Evolutionary conservation across 2,329 filamentous ascomycete species (phyloP).

Genomic region (Colletotrichum noveboracense): DNA sequence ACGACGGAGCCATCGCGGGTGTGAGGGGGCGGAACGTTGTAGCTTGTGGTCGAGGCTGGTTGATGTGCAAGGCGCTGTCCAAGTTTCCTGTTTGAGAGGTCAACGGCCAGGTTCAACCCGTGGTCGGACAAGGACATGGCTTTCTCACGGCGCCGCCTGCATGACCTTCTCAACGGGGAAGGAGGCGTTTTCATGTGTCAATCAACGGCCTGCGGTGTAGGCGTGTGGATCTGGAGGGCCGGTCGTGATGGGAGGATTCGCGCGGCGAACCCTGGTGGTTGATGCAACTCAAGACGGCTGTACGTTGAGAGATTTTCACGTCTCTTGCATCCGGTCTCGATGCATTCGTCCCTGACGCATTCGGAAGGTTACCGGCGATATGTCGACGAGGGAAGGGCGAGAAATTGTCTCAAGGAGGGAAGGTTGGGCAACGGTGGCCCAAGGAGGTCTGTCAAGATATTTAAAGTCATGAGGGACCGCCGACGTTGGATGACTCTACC

Average conservation of each 20-base stretch:
- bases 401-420: neutral
- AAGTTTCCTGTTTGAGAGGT: conserved; percentile 5
- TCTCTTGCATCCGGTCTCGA: neutral
- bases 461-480: conserved; percentile 11
- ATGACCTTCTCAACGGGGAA: neutral
- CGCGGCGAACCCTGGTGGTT: neutral
- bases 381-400: neutral
- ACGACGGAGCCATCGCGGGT: neutral
- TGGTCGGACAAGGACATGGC: conserved; percentile 2
- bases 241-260: neutral
- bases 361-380: neutral
- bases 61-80: neutral
- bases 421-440: neutral
- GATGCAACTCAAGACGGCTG: conserved; percentile 16
- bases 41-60: neutral
- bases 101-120: neutral
- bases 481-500: neutral
- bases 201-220: neutral
- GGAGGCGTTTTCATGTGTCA: neutral
- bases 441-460: neutral
- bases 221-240: neutral
- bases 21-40: neutral
- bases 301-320: neutral
- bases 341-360: neutral
- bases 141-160: neutral